phyloP scores from a whole-genome alignment of 768 basidiomycete genomes.

The Lyophyllum decastes region DNA sequence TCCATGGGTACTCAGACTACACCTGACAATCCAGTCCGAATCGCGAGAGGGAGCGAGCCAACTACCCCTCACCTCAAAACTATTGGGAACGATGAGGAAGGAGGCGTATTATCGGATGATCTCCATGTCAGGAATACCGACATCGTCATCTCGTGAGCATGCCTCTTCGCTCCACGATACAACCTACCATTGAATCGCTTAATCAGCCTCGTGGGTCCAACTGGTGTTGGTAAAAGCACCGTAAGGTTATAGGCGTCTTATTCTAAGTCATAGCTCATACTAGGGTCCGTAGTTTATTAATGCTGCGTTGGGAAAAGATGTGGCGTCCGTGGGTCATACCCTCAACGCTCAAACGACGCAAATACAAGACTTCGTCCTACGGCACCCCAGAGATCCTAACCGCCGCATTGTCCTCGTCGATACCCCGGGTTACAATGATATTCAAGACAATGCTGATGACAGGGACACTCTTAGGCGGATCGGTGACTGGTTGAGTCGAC shows the following conservation, averaged over 20 bases:
- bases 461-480: slow-evolving; percentile 13
- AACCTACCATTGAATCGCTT: too few species aligned
- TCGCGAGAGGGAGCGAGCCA: too few species aligned
- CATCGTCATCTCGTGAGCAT: too few species aligned
- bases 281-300: slow-evolving; percentile 12
- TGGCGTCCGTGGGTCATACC: slow-evolving; percentile 7
- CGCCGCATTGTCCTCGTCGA: slow-evolving; percentile 12
- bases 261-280: background rate
- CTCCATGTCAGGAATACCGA: too few species aligned
- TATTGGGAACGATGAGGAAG: too few species aligned
- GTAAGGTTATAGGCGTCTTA: background rate
- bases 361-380: slow-evolving; percentile 9
- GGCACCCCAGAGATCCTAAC: slow-evolving; percentile 6
- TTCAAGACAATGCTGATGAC: slow-evolving; percentile 2
- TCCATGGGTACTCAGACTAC: too few species aligned
- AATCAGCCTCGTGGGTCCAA: slow-evolving; percentile 1
- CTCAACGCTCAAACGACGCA: slow-evolving; percentile 14
- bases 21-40: too few species aligned
- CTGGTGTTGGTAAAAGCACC: slow-evolving; percentile 5
- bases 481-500: slow-evolving; percentile 10
- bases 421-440: slow-evolving; percentile 14
- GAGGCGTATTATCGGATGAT: too few species aligned
- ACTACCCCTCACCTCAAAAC: too few species aligned
- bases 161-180: too few species aligned
- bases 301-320: background rate